Percentiles rank a stretch among this genome's conserved stretches.
Evolutionary conservation across 1,284 basidiomycete genomes (phyloP).

Genomic region (Fomitopsis palustris): DNA sequence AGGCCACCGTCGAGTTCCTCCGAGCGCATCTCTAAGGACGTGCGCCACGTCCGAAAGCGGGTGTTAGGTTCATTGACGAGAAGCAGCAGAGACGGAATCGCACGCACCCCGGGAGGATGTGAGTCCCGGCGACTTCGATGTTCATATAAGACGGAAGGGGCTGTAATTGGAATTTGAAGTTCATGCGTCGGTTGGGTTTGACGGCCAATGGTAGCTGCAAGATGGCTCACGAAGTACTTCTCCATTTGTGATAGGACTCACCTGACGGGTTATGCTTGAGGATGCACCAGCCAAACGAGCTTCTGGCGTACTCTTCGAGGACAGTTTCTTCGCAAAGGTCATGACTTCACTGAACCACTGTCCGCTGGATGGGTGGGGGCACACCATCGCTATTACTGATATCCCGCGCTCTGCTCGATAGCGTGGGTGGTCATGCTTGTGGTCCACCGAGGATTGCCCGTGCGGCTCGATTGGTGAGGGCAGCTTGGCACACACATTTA

Average conservation of each 20-base stretch:
- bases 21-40: constrained; percentile 17
- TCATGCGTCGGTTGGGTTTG: neutral
- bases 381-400: neutral
- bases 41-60: neutral
- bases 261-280: neutral
- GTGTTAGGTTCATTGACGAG: neutral
- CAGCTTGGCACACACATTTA: neutral
- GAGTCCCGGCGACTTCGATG: neutral
- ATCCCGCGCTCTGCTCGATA: neutral
- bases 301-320: too few species aligned
- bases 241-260: neutral
- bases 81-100: neutral
- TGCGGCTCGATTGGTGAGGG: neutral
- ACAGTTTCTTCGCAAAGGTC: too few species aligned
- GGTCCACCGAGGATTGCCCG: neutral
- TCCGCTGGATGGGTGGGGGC: neutral
- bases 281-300: too few species aligned
- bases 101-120: neutral
- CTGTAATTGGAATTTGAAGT: neutral
- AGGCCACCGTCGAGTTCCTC: constrained; percentile 32
- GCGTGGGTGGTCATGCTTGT: neutral
- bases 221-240: neutral
- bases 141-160: neutral
- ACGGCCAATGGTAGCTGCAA: neutral
- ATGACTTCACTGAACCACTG: neutral